These are phyloP conservation scores for Agroathelia rolfsii DNA, from an alignment of 1,284 basidiomycete genomes.

Conservation along the genomic window DNA sequence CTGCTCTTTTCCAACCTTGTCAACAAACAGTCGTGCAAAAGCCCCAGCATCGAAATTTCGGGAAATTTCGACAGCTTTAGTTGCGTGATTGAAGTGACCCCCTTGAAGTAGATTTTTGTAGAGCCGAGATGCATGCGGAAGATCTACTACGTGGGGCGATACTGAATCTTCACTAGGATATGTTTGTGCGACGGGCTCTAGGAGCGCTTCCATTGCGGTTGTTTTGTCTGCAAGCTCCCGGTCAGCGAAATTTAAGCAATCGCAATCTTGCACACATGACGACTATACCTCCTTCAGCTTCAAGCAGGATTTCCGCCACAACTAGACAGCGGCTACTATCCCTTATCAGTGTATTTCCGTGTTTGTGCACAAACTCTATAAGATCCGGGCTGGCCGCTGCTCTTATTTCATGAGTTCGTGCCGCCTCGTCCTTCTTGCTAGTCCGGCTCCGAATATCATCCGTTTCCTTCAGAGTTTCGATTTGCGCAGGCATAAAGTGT, in stretches of 20 bases:
- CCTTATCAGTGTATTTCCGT: constrained; percentile 47
- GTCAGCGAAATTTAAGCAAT: constrained; percentile 4
- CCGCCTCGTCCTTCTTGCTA: constrained; percentile 65
- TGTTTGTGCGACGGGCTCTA: constrained; percentile 40
- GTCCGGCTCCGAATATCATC: constrained; percentile 55
- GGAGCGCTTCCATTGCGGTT: constrained; percentile 46
- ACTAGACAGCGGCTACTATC: constrained; percentile 75
- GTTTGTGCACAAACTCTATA: constrained; percentile 52
- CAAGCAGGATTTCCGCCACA: constrained; percentile 72
- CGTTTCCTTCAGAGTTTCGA: constrained; percentile 58
- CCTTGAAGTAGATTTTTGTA: constrained; percentile 85
- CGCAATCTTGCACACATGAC: constrained; percentile 2
- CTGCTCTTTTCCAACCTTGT: constrained; percentile 44
- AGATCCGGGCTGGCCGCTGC: constrained; percentile 62
- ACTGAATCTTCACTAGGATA: constrained; percentile 43
- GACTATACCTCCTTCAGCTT: constrained; percentile 67
- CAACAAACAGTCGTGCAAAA: constrained; percentile 54
- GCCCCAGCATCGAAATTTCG: constrained; percentile 40
- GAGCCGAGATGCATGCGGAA: constrained; percentile 69
- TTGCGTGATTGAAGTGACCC: constrained; percentile 71
- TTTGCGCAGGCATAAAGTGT: constrained; percentile 77
- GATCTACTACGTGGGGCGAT: constrained; percentile 59
- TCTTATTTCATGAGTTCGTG: constrained; percentile 60
- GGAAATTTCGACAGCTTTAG: constrained; percentile 38
- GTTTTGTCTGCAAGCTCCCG: constrained; percentile 49